A percentile compares a stretch with the other conserved stretches of the same genome.
These are phyloP conservation scores for Crucihimalaya himalaica DNA, from an alignment of 345 rosid genomes.

Conservation along the genomic window DNA sequence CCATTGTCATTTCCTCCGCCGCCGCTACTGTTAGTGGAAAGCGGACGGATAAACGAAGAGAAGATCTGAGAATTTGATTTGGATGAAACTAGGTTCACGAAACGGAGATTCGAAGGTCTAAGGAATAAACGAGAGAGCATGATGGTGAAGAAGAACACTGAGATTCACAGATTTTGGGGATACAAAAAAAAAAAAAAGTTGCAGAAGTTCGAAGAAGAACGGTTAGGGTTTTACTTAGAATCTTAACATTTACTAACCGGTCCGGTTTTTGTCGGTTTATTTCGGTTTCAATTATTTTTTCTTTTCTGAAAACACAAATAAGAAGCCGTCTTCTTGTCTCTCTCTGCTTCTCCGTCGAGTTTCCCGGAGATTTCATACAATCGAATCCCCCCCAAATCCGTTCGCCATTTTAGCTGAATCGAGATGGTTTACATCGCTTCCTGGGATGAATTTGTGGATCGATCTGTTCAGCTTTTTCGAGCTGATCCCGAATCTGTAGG, in stretches of 20 bases:
- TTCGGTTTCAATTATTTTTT: constrained; percentile 12
- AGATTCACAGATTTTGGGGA: constrained; percentile 22
- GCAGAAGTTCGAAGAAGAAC: constrained; percentile 31
- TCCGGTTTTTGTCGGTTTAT: background rate
- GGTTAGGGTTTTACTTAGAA: constrained; percentile 39
- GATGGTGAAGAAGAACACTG: constrained; percentile 25
- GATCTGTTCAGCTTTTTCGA: constrained; percentile 76
- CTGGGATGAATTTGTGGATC: constrained; percentile 86
- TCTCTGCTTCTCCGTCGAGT: constrained; percentile 29
- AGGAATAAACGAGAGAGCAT: constrained; percentile 76
- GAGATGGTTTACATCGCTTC: constrained; percentile 73
- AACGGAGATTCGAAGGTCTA: constrained; percentile 61
- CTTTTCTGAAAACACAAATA: background rate
- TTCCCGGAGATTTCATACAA: constrained; percentile 12
- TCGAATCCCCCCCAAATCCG: background rate
- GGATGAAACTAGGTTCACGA: constrained; percentile 43
- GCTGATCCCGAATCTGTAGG: constrained; percentile 92
- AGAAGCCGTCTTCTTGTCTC: constrained; percentile 8
- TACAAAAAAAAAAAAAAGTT: background rate
- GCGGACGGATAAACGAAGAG: constrained; percentile 42
- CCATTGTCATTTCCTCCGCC: constrained; percentile 39
- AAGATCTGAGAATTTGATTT: constrained; percentile 39
- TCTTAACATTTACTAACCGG: constrained; percentile 12
- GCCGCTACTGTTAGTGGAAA: constrained; percentile 49
- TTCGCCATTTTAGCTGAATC: background rate